Evolutionary conservation across 2,329 filamentous ascomycete species (phyloP), one percentile per base, ranked within the genome.

Genomic region (Tetracladium maxilliforme): DNA sequence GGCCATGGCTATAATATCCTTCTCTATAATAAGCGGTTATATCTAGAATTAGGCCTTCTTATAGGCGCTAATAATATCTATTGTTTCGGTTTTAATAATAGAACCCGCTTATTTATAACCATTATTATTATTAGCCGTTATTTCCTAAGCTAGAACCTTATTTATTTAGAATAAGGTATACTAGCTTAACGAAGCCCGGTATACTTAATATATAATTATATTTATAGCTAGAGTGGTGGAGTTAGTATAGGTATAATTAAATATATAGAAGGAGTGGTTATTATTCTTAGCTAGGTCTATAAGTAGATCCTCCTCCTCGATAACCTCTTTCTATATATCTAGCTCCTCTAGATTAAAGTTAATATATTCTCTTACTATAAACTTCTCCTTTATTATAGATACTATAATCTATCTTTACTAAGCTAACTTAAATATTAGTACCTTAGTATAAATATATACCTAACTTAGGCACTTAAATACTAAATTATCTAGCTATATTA

Each of bases 381-480:
- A 34, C 24, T 33, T 33, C 22, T 33, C 19, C 21, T 32, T 34
- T 9, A 8, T 24, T n/a, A 34, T 34, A 6, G 15, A 26, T n/a
- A 8, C 28, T 18, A n/a, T 6, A 13, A 34, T 16, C 7, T 34
- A 9, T 7, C 9, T 11, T 19, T 12, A 34, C 13, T 30, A 27
- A 6, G 16, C 26, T 3, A 19, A 32, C 16, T 34, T 10, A 8
- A 34, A 16, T 6, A 8, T 11, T 11, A 12, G 30, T 6, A 34
- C 22, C 26, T 33, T 21, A 2, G 14, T 19, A 12, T 16, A 14
- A 23, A 24, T 14, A 23, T 14, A 32, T 6, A 18, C 26, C 10
- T 32, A 29, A 3, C 2, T 14, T 17, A 33, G 20, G 14, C 16
- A 34, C 7, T 8, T 13, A 12, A 17, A 27, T 14, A 33, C 20